Base-by-base conservation (phyloP, 2,329 filamentous ascomycete species). In the Ascochyta fabae region DNA sequence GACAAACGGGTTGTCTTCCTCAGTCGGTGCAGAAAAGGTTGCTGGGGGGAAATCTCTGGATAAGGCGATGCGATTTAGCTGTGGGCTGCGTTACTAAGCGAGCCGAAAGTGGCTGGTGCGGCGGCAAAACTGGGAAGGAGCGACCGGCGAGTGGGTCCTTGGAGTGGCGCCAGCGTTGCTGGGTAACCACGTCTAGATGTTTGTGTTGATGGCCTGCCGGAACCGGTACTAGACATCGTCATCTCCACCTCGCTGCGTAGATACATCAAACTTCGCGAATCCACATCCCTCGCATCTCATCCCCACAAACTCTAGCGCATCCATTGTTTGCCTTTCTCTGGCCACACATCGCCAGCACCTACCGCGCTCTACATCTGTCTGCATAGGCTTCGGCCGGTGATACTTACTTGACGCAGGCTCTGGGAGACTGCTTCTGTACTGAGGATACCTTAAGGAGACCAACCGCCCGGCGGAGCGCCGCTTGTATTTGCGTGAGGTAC, bases 401-500 rank as follows among this genome's bases (percentile, higher is more conserved):
- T 58, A 73, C 72, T 72, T 70, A 73, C 69, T 66, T 68, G 70
- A 73, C 44, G 62, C 67, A 74, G 73, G 70, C 64, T 71, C 63
- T 68, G 67, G 68, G 71, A 74, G 70, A 75, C 71, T 73, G 68
- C 69, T 70, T 65, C 70, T 75, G 72, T 74, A 75, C 68, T 75
- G 79, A 77, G 70, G 74, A 74, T 65, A 71, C 74, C 68, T 70
- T 79, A 79, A 78, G 68, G 68, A 78, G 71, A 73, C 75, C 72
- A 78, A 73, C 74, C 77, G 87, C 88, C 89, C 88, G 88, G 88
- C 88, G 86, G 84, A 83, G 66, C 74, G 86, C 87, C 86, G 88
- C 87, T 90, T 89, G 88, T 87, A 84, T 42, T 87, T 91, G 88
- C 88, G 88, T 88, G 88, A 92, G 88, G 89, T 92, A 76, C 66